Evolutionary conservation across 495 filamentous ascomycete species (phyloP).

Genomic region (Melanomma pulvis-pyrius): DNA sequence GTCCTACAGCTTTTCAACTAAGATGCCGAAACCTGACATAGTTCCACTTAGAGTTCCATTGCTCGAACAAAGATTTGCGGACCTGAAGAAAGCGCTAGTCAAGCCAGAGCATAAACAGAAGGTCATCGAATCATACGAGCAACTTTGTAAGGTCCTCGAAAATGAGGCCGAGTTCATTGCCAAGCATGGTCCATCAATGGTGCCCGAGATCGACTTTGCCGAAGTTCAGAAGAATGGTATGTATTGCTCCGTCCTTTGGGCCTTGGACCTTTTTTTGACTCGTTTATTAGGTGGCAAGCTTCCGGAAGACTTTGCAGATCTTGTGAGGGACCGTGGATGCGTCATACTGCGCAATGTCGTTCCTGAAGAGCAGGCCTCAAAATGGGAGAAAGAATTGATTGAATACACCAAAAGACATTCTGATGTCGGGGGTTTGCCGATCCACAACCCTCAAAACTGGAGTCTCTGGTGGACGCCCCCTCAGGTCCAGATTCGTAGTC

Average conservation of each 20-base stretch:
- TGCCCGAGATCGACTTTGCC: constrained; percentile 4
- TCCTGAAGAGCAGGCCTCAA: constrained; percentile 2
- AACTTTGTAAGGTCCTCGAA: constrained; percentile 1
- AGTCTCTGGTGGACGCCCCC: constrained; percentile 11
- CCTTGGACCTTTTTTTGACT: neutral
- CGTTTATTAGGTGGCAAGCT: neutral
- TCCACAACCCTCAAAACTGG: neutral
- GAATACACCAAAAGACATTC: constrained; percentile 4
- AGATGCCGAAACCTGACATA: neutral
- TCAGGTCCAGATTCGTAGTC: constrained; percentile 12
- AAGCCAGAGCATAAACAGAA: constrained; percentile 5
- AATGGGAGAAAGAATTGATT: constrained; percentile 5
- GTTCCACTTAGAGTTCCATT: neutral
- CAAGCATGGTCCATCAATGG: constrained; percentile 7
- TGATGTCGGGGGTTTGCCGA: neutral
- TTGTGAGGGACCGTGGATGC: constrained; percentile 5
- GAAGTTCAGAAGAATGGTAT: constrained; percentile 5
- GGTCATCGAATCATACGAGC: constrained; percentile 4
- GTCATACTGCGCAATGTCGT: constrained; percentile 8
- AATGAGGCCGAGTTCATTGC: constrained; percentile 1
- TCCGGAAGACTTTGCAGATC: constrained; percentile 1
- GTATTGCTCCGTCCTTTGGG: neutral
- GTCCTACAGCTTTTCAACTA: neutral
- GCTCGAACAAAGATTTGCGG: constrained; percentile 3
- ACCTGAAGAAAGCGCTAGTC: constrained; percentile 3